Evolutionary conservation across 163 green algal genomes (phyloP), one percentile per base, ranked within the genome.

Genomic region (Chloromonas sp.): DNA sequence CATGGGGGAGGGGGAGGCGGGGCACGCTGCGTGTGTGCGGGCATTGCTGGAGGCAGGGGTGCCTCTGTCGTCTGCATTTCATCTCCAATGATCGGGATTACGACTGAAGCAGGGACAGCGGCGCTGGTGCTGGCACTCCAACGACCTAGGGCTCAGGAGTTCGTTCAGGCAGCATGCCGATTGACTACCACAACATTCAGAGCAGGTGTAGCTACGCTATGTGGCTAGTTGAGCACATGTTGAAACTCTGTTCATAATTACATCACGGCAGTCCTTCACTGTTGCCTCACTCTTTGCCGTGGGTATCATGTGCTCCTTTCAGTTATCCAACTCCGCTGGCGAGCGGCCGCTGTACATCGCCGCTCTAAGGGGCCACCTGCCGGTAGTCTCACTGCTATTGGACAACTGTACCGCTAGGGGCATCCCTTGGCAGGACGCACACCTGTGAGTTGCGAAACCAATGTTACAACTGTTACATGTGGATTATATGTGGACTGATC

Each of bases 271-370:
- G 36, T 36, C 36, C 36, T 36, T 36, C n/a, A 71, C 60, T 74
- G 58, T 11, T 76, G 1, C n/a, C 59, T 57, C 36, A 5, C 58
- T 58, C 59, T 14, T 1, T 76, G 3, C 79, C 60, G 58, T 84
- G 57, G 57, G 1, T 78, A 58, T 36, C 36, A 36, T 36, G 36
- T 36, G 36, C 36, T 36, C 36, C 58, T 71, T 81, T n/a, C 14
- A 59, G 15, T 60, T 83, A 77, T 2, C 78, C 79, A 90, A 90
- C 84, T 79, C 85, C 0, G 82, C 88, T 1, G 90, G 90, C 0
- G 94, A 97, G 91, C 88, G 88, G 14, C 93, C 94, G 0, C 85
- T 97, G 70, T 97, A 97, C 91, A 97, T 98, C 74, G 90, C 93
- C 0, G 85, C 90, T 0, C 89, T 96, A 66, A 81, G 92, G 3